Percentiles rank a stretch among this genome's conserved stretches.
Evolutionary conservation across 331 rosid species (phyloP).

Genomic region (Malus hybrid): DNA sequence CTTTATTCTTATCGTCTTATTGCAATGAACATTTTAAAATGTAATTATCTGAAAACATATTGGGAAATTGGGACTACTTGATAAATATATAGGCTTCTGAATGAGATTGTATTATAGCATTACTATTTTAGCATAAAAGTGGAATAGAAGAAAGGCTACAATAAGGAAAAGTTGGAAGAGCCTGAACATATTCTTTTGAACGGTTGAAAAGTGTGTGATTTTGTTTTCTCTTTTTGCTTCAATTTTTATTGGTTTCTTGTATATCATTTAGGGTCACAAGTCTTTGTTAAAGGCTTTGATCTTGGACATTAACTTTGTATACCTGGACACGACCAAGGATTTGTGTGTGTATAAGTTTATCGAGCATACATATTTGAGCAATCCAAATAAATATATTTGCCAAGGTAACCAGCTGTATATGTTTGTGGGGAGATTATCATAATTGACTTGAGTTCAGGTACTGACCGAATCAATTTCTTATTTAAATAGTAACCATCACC

Average conservation of each 20-base stretch:
- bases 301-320: background rate
- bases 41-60: background rate
- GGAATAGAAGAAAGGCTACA: background rate
- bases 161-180: background rate
- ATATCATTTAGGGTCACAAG: background rate
- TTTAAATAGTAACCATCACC: background rate
- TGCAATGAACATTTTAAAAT: background rate
- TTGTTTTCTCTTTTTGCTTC: background rate
- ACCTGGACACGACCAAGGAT: background rate
- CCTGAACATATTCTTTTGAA: background rate
- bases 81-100: background rate
- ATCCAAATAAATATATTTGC: background rate
- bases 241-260: background rate
- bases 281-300: background rate
- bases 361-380: background rate
- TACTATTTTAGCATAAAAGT: background rate
- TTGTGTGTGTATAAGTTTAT: background rate
- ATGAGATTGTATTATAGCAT: background rate
- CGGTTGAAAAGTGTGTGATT: background rate
- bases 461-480: background rate
- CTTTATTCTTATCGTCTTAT: background rate
- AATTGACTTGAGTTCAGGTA: background rate
- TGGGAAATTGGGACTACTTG: background rate
- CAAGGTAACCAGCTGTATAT: background rate
- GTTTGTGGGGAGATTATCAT: background rate